A percentile compares a stretch with the other conserved stretches of the same genome.
phyloP scores from a whole-genome alignment of 2,329 filamentous ascomycete genomes.

The Diplodia seriata region DNA sequence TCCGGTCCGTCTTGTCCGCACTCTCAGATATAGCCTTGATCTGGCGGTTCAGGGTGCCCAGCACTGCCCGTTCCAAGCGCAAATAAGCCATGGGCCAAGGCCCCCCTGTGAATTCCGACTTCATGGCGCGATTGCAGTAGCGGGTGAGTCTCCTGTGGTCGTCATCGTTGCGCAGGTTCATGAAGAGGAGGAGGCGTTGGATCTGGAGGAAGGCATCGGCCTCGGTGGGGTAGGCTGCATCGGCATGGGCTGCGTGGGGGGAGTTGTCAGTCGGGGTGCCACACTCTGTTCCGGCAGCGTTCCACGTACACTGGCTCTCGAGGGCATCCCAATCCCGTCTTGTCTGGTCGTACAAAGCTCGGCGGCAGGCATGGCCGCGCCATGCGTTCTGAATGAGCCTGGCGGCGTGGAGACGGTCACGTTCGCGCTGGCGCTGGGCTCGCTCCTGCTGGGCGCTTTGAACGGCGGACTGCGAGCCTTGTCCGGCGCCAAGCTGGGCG shows the following conservation, averaged over 20 bases:
- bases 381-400: conserved; percentile 79
- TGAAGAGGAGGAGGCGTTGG: conserved; percentile 54
- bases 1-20: conserved; percentile 34
- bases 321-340: conserved; percentile 45
- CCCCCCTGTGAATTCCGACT: conserved; percentile 40
- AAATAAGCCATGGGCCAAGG: conserved; percentile 53
- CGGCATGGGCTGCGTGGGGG: conserved; percentile 1
- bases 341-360: conserved; percentile 62
- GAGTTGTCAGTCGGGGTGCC: background rate
- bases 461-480: conserved; percentile 72
- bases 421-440: conserved; percentile 77
- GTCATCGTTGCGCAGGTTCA: conserved; percentile 44
- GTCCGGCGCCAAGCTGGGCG: conserved; percentile 63
- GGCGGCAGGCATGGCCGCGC: conserved; percentile 75
- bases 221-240: conserved; percentile 46
- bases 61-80: conserved; percentile 49
- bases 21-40: conserved; percentile 31
- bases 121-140: conserved; percentile 50
- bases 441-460: conserved; percentile 88
- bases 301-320: conserved; percentile 36
- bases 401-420: conserved; percentile 76
- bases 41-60: conserved; percentile 44
- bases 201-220: conserved; percentile 51
- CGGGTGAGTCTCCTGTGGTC: conserved; percentile 52
- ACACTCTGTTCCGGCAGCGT: conserved; percentile 34